A percentile compares a stretch with the other conserved stretches of the same genome.
Evolutionary conservation across 331 rosid species (phyloP).

Genomic region (Cydonia oblonga): DNA sequence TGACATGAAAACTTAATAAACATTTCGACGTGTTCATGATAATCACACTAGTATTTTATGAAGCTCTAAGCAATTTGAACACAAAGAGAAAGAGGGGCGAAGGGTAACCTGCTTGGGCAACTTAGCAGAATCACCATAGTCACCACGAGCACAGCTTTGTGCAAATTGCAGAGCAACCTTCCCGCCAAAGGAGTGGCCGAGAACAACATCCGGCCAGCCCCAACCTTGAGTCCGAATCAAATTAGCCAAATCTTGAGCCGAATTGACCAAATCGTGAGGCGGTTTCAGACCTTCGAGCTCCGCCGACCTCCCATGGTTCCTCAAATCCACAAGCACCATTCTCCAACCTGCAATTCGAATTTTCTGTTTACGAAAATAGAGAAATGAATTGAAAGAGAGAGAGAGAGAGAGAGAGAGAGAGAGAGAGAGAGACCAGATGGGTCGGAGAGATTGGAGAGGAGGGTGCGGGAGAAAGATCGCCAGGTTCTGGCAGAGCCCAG

Average conservation of each 20-base stretch:
- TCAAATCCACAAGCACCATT: constrained; percentile 69
- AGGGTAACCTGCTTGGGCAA: constrained; percentile 91
- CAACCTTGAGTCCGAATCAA: constrained; percentile 57
- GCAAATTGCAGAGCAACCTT: constrained; percentile 69
- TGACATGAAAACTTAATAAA: no score
- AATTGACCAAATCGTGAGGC: constrained; percentile 57
- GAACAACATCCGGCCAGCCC: constrained; percentile 89
- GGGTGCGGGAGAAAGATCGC: constrained; percentile 69
- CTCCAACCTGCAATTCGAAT: constrained; percentile 52
- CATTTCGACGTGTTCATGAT: no score
- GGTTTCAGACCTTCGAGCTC: constrained; percentile 43
- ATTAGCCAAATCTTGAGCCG: constrained; percentile 73
- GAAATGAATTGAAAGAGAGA: not conserved
- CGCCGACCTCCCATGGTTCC: constrained; percentile 78
- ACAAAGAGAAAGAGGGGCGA: no score
- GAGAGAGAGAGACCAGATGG: constrained; percentile 37
- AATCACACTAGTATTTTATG: no score
- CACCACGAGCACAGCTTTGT: constrained; percentile 51
- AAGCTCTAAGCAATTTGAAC: not conserved
- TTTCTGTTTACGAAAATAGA: no score
- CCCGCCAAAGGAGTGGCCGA: constrained; percentile 92
- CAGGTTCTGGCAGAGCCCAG: constrained; percentile 56
- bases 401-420: not conserved
- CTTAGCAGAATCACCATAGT: constrained; percentile 48
- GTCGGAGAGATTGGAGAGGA: constrained; percentile 43